Evolutionary conservation across 768 basidiomycete genomes (phyloP), one percentile per base, ranked within the genome.

Genomic region (Wakefieldia striispora): DNA sequence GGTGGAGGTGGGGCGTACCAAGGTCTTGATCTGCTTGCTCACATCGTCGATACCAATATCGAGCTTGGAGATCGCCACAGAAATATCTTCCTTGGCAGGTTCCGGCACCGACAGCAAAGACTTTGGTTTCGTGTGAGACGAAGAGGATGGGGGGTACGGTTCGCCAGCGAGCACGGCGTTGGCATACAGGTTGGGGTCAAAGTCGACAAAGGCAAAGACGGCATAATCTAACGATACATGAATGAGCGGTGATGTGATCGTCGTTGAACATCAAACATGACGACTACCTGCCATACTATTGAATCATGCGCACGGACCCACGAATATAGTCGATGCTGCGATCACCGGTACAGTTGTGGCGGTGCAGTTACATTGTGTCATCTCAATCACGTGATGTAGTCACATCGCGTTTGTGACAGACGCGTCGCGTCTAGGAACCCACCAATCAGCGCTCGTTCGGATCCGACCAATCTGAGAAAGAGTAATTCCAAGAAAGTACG

Each of bases 41-140:
- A 95, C 84, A 67, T 98, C 94, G 35, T 97, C 95, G 51, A 97
- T 86, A 0, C 86, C 89, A 61, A 84, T 80, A 53, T 84, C 88
- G 4, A 99, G 75, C 66, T 91, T 94, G 6, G 91, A 84, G 24
- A 97, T 86, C 3, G 92, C 91, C 3, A 91, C 79, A 3, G 90
- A 88, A 11, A 97, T 86, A 57, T 97, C 95, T 52, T 93, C 91
- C 64, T 85, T 90, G 19, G 81, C 76, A 7, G 79, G 78, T 43
- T 84, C 81, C 21, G 79, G 73, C 0, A 59, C 43, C 19, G 68
- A 62, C 13, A 73, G 57, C 17, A 62, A 50, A 0, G 36, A 1
- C 21, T 55, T 61, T 31, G 42, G 43, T 39, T 58, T 68, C 49
- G 23, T 58, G 47, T 24, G 64, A 7, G 19, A 47, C 0, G 58